Base-by-base conservation (phyloP, 2,329 filamentous ascomycete species). In the Botrytis tulipae region DNA sequence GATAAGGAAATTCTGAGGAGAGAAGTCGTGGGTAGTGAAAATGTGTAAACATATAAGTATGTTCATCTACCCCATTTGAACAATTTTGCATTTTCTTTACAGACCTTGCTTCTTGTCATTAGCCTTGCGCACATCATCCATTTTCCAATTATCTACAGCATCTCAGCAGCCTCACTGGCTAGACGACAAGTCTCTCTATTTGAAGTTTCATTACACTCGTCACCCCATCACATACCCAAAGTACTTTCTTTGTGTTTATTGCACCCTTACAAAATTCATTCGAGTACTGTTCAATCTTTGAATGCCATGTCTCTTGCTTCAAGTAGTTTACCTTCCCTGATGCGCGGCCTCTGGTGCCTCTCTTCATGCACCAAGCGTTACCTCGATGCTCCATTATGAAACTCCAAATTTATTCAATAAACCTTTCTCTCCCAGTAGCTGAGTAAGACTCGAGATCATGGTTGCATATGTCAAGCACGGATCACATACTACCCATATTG, bases 1-100 rank as follows among this genome's bases (percentile, higher is more conserved):
- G 75, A 82, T 80, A 74, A 76, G 79, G 73, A 81, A 79, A 57
- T 82, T 82, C 74, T 82, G 71, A 78, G 40, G 29, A 60, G 25
- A 32, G 20, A 16, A n/a, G 9, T 25, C 9, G 7, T n/a, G 65
- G 18, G 9, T 25, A 37, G 25, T n/a, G 9, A 32, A 65, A 60
- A 71, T 71, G 42, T 46, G 22, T 62, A 62, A 42, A 65, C n/a
- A 37, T 71, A 59, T 18, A 57, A 57, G 48, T 68, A 68, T 57
- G 35, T 68, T 42, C 35, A 68, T 32, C 37, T 68, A 2, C 48
- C 35, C 48, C 35, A 32, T 68, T 10, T 68, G 25, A 42, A 22
- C 22, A 32, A 18, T 37, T 16, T 22, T 35, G 42, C n/a, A 40
- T 63, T 29, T 18, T 25, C 22, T 9, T 29, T 40, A 20, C 20